Conservation (phyloP, 2,329 filamentous ascomycete species). For the Helminthosporium solani region DNA sequence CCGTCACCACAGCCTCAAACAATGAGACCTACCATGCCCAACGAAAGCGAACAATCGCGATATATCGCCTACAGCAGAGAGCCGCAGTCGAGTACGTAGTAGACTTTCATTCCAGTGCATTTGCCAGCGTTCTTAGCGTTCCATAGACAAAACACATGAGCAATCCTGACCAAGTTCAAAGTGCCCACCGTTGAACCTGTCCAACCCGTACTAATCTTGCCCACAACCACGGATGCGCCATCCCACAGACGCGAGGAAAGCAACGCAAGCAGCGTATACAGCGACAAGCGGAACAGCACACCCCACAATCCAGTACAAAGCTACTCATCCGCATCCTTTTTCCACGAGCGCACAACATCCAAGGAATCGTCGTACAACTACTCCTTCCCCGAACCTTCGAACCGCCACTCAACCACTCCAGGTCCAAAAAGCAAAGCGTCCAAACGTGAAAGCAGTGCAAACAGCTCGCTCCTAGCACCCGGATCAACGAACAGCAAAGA, state of each 20-base stretch:
- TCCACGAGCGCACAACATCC: constrained; percentile 18
- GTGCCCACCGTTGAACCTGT: constrained; percentile 9
- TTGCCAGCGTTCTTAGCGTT: constrained; percentile 28
- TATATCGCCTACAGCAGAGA: background rate
- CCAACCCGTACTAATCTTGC: constrained; percentile 16
- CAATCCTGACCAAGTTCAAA: constrained; percentile 28
- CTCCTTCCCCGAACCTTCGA: constrained; percentile 18
- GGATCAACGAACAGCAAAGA: constrained; percentile 9
- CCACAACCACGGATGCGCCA: constrained; percentile 21
- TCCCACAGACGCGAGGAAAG: constrained; percentile 32
- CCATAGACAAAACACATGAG: constrained; percentile 22
- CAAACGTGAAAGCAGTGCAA: constrained; percentile 15
- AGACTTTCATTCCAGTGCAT: constrained; percentile 23
- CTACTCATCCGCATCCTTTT: background rate
- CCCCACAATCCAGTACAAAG: constrained; percentile 8
- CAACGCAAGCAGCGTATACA: constrained; percentile 38
- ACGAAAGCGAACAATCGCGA: background rate
- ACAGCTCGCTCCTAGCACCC: constrained; percentile 21
- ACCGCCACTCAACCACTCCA: constrained; percentile 19
- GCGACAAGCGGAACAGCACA: constrained; percentile 27
- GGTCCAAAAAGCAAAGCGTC: constrained; percentile 14
- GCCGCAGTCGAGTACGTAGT: background rate
- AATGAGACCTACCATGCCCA: background rate
- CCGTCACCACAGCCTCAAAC: constrained; percentile 21
- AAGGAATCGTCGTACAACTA: constrained; percentile 18